phyloP scores from a whole-genome alignment of 495 filamentous ascomycete species.

The Venustampulla echinocandica region DNA sequence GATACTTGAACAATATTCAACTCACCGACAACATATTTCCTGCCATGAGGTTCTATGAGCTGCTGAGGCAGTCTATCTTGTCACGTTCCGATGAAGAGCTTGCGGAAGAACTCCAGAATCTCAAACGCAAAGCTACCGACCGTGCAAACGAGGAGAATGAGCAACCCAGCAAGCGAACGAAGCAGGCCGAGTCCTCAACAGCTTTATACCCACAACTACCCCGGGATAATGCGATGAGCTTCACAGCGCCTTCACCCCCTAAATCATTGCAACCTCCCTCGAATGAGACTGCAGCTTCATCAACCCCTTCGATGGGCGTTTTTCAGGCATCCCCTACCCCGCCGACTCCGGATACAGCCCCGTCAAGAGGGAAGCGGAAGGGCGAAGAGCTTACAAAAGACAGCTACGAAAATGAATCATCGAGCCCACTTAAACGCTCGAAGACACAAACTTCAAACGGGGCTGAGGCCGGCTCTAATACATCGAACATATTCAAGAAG shows the following conservation, averaged over 20 bases:
- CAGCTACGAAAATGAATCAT: constrained; percentile 10
- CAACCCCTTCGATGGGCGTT: background rate
- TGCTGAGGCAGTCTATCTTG: constrained; percentile 14
- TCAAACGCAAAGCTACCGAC: constrained; percentile 3
- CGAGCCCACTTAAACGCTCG: constrained; percentile 2
- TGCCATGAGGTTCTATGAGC: constrained; percentile 11
- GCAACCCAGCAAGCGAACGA: constrained; percentile 7
- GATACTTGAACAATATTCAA: constrained; percentile 2
- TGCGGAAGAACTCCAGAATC: background rate
- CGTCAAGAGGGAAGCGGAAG: constrained; percentile 1
- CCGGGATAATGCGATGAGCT: no score
- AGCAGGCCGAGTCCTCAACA: background rate
- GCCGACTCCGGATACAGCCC: background rate
- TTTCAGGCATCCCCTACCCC: background rate
- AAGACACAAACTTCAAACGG: constrained; percentile 16
- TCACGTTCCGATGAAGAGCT: background rate
- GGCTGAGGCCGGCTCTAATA: constrained; percentile 25
- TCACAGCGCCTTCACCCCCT: background rate
- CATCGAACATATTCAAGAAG: constrained; percentile 31
- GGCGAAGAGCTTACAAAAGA: constrained; percentile 2
- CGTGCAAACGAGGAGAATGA: constrained; percentile 10
- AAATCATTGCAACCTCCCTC: background rate
- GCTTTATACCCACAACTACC: no score
- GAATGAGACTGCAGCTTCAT: background rate
- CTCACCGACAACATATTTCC: constrained; percentile 8